Percentiles rank a stretch among this genome's conserved stretches.
These are phyloP conservation scores for Purpureocillium takamizusanense DNA, from an alignment of 2,329 filamentous ascomycete genomes.

Conservation along the genomic window DNA sequence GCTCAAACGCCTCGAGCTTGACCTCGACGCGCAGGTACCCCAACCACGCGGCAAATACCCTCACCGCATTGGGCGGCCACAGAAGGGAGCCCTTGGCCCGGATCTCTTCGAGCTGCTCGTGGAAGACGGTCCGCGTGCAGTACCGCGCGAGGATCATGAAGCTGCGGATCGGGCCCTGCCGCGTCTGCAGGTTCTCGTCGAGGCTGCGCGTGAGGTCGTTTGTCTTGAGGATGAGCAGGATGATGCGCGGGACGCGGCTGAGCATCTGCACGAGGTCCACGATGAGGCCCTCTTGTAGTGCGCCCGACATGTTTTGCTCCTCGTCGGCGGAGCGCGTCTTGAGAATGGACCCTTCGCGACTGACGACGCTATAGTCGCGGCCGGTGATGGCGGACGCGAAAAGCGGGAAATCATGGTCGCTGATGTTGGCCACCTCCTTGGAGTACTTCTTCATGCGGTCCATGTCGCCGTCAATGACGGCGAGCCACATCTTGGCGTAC, in stretches of 20 bases:
- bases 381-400: constrained; percentile 97
- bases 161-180: constrained; percentile 53
- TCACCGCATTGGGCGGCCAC: constrained; percentile 47
- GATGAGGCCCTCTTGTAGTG: constrained; percentile 79
- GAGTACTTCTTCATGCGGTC: constrained; percentile 79
- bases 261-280: constrained; percentile 82
- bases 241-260: constrained; percentile 81
- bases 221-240: constrained; percentile 91
- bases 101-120: constrained; percentile 54
- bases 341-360: constrained; percentile 45
- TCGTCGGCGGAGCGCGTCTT: constrained; percentile 61
- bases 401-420: constrained; percentile 82
- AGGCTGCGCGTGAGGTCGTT: constrained; percentile 92
- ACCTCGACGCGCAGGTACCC: constrained; percentile 50
- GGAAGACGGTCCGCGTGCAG: constrained; percentile 56
- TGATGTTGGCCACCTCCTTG: constrained; percentile 79
- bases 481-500: constrained; percentile 96
- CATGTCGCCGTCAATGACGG: constrained; percentile 86
- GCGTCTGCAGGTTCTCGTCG: constrained; percentile 80
- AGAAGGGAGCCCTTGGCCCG: constrained; percentile 42
- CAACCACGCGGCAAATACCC: constrained; percentile 47
- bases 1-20: constrained; percentile 55
- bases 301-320: constrained; percentile 76
- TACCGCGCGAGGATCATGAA: constrained; percentile 63
- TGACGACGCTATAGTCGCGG: constrained; percentile 74